Evolutionary conservation across 495 filamentous ascomycete species (phyloP).

Genomic region (Pseudotulostoma volvatum): DNA sequence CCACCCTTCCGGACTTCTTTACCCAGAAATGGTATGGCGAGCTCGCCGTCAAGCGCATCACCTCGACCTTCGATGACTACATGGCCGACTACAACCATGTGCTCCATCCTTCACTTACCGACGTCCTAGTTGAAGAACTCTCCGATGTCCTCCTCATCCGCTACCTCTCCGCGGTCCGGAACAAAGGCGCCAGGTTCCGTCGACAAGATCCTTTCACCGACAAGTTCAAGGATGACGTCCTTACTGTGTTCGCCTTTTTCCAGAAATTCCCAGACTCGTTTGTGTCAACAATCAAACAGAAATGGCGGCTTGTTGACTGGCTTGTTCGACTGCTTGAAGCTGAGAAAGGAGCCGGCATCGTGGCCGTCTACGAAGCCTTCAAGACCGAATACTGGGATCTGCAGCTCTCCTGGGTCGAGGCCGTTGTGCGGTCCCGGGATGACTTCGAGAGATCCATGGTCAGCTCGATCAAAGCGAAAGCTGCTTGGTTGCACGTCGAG

Average conservation of each 20-base stretch:
- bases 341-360: constrained; percentile 52
- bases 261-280: constrained; percentile 47
- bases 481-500: constrained; percentile 64
- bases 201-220: constrained; percentile 66
- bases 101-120: constrained; percentile 67
- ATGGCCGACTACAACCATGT: constrained; percentile 66
- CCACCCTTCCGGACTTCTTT: constrained; percentile 77
- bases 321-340: constrained; percentile 58
- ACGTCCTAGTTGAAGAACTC: constrained; percentile 80
- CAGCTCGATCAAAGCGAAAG: constrained; percentile 68
- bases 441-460: constrained; percentile 88
- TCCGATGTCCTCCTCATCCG: constrained; percentile 72
- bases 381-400: constrained; percentile 86
- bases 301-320: constrained; percentile 77
- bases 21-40: constrained; percentile 73
- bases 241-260: constrained; percentile 65
- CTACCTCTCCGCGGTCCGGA: constrained; percentile 76
- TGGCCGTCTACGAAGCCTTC: constrained; percentile 64
- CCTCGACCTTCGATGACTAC: constrained; percentile 88
- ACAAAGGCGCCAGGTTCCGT: constrained; percentile 80
- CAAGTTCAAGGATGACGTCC: constrained; percentile 78
- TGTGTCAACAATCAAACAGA: constrained; percentile 56
- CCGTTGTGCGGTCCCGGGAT: constrained; percentile 69
- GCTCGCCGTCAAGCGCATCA: constrained; percentile 73
- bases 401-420: constrained; percentile 92